Conservation (phyloP, 1,284 basidiomycete species). For the Ceratobasidium sp. region DNA sequence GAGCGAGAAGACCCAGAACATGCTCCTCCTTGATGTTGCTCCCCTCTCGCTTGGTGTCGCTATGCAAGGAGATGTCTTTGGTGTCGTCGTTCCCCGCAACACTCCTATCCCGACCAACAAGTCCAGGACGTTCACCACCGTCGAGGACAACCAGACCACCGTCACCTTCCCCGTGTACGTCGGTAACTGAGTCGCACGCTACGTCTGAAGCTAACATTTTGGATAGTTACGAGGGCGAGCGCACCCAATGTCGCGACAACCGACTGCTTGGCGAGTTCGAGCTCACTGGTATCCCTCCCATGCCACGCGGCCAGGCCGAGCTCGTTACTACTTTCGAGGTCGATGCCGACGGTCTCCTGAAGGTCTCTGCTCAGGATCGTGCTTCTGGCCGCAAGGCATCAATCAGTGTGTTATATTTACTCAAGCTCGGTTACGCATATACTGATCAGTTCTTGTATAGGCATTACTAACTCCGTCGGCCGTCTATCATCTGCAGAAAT, state of each 20-base stretch:
- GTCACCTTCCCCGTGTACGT: slow-evolving; percentile 95
- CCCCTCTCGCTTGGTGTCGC: slow-evolving; percentile 97
- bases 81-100: slow-evolving; percentile 96
- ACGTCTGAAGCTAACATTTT: slow-evolving; percentile 38
- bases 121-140: slow-evolving; percentile 95
- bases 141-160: slow-evolving; percentile 98
- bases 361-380: slow-evolving; percentile 95
- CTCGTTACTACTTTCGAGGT: slow-evolving; percentile 97
- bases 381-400: slow-evolving; percentile 96
- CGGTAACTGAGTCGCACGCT: neutral
- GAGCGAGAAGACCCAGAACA: slow-evolving; percentile 97
- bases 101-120: slow-evolving; percentile 98
- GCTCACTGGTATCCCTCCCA: slow-evolving; percentile 95
- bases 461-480: slow-evolving; percentile 95
- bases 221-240: slow-evolving; percentile 92
- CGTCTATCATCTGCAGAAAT: slow-evolving; percentile 95
- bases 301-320: slow-evolving; percentile 96
- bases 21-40: slow-evolving; percentile 97
- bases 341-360: slow-evolving; percentile 95
- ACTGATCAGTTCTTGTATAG: slow-evolving; percentile 56
- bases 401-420: slow-evolving; percentile 76
- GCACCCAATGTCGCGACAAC: slow-evolving; percentile 97
- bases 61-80: slow-evolving; percentile 98
- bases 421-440: neutral
- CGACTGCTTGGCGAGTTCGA: slow-evolving; percentile 97